Base-by-base conservation (phyloP, 2,329 filamentous ascomycete genomes). In the Davidsoniella neocaledoniae region DNA sequence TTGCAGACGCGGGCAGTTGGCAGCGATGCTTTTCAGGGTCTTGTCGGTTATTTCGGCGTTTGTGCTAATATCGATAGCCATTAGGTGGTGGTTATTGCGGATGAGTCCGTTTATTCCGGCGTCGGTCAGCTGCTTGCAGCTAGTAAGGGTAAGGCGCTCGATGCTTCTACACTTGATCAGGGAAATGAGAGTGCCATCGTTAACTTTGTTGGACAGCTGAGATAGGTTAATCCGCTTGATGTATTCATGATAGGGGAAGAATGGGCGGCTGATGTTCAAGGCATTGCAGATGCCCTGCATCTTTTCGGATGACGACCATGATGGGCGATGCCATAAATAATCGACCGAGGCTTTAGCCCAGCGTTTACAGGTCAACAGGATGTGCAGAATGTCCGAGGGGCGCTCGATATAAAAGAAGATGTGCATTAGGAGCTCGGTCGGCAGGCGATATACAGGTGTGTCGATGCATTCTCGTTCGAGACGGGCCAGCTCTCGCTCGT, bases 271-370 rank as follows among this genome's bases (percentile, higher is more conserved):
- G 25, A 79, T 72, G 43, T 77, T 74, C 36, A 95, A 76, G 1
- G 90, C 88, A 52, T 74, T 72, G 60, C 87, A 88, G 56, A 98
- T 91, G 56, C 70, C 81, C 58, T 79, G 71, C 58, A 95, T 78
- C 61, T 87, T 87, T 10, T 72, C 66, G 83, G 86, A 95, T 58
- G 79, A 86, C 59, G 83, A 87, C 67, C 91, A 96, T 25, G 86
- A 80, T 1, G 91, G 91, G 38, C 91, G 77, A 64, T 95, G 88
- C 91, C 91, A 98, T 19, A 98, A 73, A 56, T 94, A 74, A 55
- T 91, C 90, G 57, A 96, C 91, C 47, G 84, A 82, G 61, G 95
- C 95, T 55, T 83, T 74, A 25, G 91, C 84, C 91, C 91, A 98
- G 55, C 82, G 78, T 64, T 87, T 88, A 60, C 82, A 95, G n/a